Evolutionary conservation across 768 basidiomycete species (phyloP), one percentile per base, ranked within the genome.

Genomic region (Pisolithus albus): DNA sequence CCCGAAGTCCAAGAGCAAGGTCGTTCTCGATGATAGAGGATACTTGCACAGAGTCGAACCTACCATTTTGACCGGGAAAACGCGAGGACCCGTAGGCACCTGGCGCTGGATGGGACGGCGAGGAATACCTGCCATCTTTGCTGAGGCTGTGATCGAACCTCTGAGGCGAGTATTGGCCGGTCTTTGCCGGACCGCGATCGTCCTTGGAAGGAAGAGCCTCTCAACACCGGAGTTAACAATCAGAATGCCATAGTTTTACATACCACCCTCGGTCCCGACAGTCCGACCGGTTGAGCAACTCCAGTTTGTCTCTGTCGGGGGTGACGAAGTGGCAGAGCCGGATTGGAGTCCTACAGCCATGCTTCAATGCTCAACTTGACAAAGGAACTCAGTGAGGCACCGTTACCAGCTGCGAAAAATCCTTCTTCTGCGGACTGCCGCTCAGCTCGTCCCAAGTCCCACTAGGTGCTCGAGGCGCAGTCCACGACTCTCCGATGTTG

Each of bases 391-490:
- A n/a, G 44, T 39, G 16, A 70, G 75, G 15, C 11, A 3, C 15
- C 13, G 11, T 62, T 39, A 80, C 82, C 68, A 79, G 50, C 55
- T 76, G 70, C 42, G 70, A 65, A 43, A 74, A 72, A 46, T 80
- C 80, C 56, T 75, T 77, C 62, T 73, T 77, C 58, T 75, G 69
- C 15, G 78, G 75, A 52, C 70, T 76, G 51, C 66, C 75, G 47
- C 59, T 70, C 47, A 71, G 56, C 52, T 84, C 84, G 51, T 82
- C 84, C 83, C 84, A 86, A 19, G 76, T 70, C 28, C 75, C 80
- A 54, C 76, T 78, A 15, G 75, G 66, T 24, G 79, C 67, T 43
- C 82, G 72, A 4, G 78, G 66, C 18, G 67, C 52, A n/a, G 69
- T 67, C 81, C 83, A 84, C 28, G 70, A 68, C 45, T 83, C 83